Evolutionary conservation across 2,329 filamentous ascomycete genomes (phyloP), one percentile per base, ranked within the genome.

Genomic region (Magnaporthiopsis rhizophila): DNA sequence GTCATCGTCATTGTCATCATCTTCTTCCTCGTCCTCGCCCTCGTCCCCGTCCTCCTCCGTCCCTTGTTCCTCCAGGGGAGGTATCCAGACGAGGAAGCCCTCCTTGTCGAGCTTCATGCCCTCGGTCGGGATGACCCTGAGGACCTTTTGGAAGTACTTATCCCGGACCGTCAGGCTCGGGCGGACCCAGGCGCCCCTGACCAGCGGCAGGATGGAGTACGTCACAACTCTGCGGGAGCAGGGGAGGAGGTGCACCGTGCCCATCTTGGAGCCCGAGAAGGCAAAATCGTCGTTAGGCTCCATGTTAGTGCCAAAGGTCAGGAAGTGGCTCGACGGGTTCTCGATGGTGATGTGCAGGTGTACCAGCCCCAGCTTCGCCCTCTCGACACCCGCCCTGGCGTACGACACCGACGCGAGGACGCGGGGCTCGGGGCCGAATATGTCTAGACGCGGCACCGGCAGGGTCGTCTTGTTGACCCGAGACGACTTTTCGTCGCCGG

Each of bases 251-350:
- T 95, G 91, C 63, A 97, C 70, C 1, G 89, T 89, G 15, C 86
- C 88, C 68, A 89, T 83, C 78, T 98, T 98, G 2, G 91, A 81
- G 0, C 95, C 95, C 9, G 91, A 92, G 75, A 99, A 98, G 0
- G 92, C 94, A 76, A 98, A 98, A 63, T 92, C 86, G 68, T 96
- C 92, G 73, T 87, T 94, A 3, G 92, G 90, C 69, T 99, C 94
- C 92, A 99, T 96, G 32, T 83, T 87, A 61, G 98, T 76, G 36
- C 91, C 92, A 76, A 99, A 99, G 0, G 93, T 97, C 62, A 99
- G 84, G 76, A 97, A 96, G 74, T 99, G 95, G 74, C 88, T 89
- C 0, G 94, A 97, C 0, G 93, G 90, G 73, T 99, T 99, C 77
- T 99, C 95, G 65, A 99, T 86, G 3, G 87, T 91, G 72, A 86